Base-by-base conservation (phyloP, 345 rosid species). In the Erysimum cheiranthoides region DNA sequence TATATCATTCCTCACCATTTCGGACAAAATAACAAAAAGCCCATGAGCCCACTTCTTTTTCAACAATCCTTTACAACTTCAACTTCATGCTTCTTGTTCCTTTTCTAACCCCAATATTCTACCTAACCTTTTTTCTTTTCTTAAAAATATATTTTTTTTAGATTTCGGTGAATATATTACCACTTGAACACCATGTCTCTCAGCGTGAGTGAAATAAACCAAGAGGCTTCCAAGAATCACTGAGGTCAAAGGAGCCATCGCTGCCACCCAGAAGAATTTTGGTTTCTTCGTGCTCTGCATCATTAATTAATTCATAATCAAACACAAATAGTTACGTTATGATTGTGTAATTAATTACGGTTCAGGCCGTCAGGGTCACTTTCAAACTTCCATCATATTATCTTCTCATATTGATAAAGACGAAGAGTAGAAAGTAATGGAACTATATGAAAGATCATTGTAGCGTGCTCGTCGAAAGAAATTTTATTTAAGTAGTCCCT, bases 151-250 rank as follows among this genome's bases (percentile, higher is more conserved):
- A 8, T 13, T 35, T 31, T 67, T 58, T 11, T n/a, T 2, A 53
- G 36, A 73, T 32, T 25, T 36, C 18, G 10, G 12, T 47, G 57
- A 57, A 21, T 21, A 21, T 21, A 21, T 21, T 58, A 90, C 99
- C 96, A 95, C 99, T 86, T 85, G 90, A 52, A 95, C 92, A 30
- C 98, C 99, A 76, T 93, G 97, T 79, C 78, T 93, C 80, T 95
- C 99, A 28, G 98, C 99, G 56, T 89, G 92, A 17, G 93, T 85
- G 74, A 93, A 70, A 74, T 88, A 91, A 52, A 87, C 98, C 62
- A 95, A 88, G 17, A 93, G 51, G 77, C 98, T 95, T 62, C 97
- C 99, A 72, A 95, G 70, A 51, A 95, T 73, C 21, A 95, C 90
- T 3, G 98, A 86, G 5, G 95, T 88, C 71, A 95, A 82, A 43